Percentiles rank a stretch among this genome's conserved stretches.
Evolutionary conservation across 108 stramenopile genomes (phyloP).

Genomic region (Stephanodiscus minutulus): DNA sequence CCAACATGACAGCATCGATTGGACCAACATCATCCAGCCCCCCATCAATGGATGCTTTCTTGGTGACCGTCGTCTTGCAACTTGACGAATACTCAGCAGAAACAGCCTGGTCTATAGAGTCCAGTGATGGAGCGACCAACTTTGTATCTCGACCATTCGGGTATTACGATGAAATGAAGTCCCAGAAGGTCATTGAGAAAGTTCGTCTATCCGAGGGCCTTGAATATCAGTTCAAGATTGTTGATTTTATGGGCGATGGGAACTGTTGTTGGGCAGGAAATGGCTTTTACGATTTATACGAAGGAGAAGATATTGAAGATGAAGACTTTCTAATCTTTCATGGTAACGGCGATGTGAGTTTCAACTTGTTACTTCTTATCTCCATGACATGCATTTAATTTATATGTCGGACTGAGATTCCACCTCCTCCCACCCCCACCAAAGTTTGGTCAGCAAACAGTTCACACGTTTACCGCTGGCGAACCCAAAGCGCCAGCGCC

Average conservation of each 20-base stretch:
- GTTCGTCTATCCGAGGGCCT: constrained; percentile 10
- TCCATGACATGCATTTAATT: neutral
- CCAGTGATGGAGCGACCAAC: constrained; percentile 18
- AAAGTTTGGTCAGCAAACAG: constrained; percentile 16
- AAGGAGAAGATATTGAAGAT: constrained; percentile 21
- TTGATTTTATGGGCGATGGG: constrained; percentile 32
- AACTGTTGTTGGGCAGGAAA: constrained; percentile 32
- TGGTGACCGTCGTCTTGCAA: constrained; percentile 25
- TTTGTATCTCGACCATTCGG: constrained; percentile 20
- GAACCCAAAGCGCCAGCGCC: constrained; percentile 4
- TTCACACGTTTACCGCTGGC: constrained; percentile 19
- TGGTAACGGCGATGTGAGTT: constrained; percentile 18
- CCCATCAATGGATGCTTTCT: neutral
- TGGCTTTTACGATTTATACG: constrained; percentile 19
- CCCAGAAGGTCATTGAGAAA: constrained; percentile 10
- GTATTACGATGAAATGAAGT: constrained; percentile 12
- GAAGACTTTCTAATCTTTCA: constrained; percentile 15
- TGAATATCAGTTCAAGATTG: constrained; percentile 20
- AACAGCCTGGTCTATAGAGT: constrained; percentile 30
- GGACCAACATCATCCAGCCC: constrained; percentile 10
- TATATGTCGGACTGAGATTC: neutral
- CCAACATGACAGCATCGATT: neutral
- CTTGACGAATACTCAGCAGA: constrained; percentile 29
- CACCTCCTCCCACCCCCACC: neutral
- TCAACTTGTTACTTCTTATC: neutral